Evolutionary conservation across 169 alveolate genomes (phyloP).

Genomic region (Amoebophrya sp.): DNA sequence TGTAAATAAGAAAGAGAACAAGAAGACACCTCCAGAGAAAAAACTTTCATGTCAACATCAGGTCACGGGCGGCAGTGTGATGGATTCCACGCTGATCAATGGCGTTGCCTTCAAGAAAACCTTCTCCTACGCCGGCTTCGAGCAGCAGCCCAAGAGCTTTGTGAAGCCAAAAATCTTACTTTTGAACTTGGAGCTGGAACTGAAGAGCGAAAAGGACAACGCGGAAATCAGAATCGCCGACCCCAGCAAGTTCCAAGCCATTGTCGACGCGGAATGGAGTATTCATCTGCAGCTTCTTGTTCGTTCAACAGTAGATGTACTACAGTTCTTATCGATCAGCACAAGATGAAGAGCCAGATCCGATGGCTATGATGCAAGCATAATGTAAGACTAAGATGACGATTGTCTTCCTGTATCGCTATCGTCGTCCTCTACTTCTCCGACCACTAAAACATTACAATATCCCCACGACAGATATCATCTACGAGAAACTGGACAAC

Average conservation of each 20-base stretch:
- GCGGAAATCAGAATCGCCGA: slow-evolving; percentile 89
- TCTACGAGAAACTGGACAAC: slow-evolving; percentile 77
- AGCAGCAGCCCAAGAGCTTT: slow-evolving; percentile 93
- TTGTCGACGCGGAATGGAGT: slow-evolving; percentile 97
- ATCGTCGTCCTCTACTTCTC: neutral
- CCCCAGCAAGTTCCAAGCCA: slow-evolving; percentile 82
- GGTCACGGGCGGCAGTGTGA: slow-evolving; percentile 92
- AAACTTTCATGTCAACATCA: slow-evolving; percentile 85
- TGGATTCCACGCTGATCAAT: slow-evolving; percentile 82
- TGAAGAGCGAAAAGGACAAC: slow-evolving; percentile 94
- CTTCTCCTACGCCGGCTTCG: slow-evolving; percentile 95
- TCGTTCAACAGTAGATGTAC: too few relatives aligned
- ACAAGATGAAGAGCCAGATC: too few relatives aligned
- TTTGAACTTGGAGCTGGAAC: slow-evolving; percentile 89
- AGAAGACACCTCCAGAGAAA: too few relatives aligned
- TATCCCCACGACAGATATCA: neutral
- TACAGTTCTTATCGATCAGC: too few relatives aligned
- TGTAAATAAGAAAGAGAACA: too few relatives aligned
- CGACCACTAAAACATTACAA: neutral
- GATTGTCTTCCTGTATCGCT: neutral
- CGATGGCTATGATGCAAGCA: too few relatives aligned
- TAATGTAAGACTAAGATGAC: too few relatives aligned
- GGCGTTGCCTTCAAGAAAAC: slow-evolving; percentile 98
- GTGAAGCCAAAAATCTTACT: slow-evolving; percentile 85
- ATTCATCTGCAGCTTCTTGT: slow-evolving; percentile 63